Evolutionary conservation across 176 grass and related monocot species (phyloP).

Genomic region (Panicum miliaceum): DNA sequence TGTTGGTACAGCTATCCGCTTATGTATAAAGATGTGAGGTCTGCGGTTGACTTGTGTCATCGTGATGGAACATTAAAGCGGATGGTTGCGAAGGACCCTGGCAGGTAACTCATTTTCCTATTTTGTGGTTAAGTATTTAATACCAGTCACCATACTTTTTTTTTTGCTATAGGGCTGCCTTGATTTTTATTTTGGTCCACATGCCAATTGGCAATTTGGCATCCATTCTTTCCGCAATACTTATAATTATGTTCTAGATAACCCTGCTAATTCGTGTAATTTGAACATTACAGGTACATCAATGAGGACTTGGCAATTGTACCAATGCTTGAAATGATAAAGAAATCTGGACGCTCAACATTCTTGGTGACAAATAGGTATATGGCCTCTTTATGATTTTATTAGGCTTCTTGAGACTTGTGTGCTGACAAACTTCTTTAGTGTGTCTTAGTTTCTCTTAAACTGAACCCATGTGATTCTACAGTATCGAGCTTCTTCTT

Average conservation of each 20-base stretch:
- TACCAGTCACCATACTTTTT: not conserved
- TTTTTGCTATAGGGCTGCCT: constrained; percentile 16
- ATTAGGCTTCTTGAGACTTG: constrained; percentile 13
- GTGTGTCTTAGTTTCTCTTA: constrained; percentile 9
- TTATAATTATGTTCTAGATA: constrained; percentile 11
- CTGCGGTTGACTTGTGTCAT: constrained; percentile 95
- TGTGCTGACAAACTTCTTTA: constrained; percentile 25
- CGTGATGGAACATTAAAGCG: constrained; percentile 95
- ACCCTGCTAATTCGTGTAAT: constrained; percentile 32
- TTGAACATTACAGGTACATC: constrained; percentile 73
- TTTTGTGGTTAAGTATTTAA: constrained; percentile 12
- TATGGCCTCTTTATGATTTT: constrained; percentile 21
- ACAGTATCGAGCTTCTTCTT: constrained; percentile 29
- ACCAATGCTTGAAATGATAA: constrained; percentile 96
- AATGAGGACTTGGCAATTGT: constrained; percentile 91
- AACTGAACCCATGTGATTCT: constrained; percentile 23
- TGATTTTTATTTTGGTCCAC: constrained; percentile 22
- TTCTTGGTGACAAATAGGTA: constrained; percentile 98
- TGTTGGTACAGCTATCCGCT: constrained; percentile 65
- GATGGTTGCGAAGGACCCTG: constrained; percentile 91
- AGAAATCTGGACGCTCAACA: constrained; percentile 81
- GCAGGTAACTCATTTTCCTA: constrained; percentile 59
- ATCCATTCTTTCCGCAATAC: constrained; percentile 14
- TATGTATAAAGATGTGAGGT: constrained; percentile 96
- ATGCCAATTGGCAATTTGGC: constrained; percentile 24